phyloP scores from a whole-genome alignment of 179 eudicot genomes.

The Carnegiea gigantea region DNA sequence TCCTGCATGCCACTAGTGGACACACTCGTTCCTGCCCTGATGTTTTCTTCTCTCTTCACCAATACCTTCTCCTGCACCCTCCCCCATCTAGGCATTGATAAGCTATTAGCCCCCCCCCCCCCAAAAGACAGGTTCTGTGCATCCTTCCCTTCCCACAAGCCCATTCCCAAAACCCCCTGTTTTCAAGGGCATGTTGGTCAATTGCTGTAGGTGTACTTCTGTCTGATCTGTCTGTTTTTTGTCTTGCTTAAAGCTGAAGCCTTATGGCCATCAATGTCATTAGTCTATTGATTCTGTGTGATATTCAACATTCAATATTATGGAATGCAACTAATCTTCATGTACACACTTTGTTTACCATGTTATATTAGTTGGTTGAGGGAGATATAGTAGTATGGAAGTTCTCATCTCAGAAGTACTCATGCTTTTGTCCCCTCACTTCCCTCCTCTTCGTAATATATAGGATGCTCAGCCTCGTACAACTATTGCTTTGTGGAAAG shows the following conservation, averaged over 20 bases:
- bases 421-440: neutral
- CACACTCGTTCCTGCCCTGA: neutral
- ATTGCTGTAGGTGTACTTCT: neutral
- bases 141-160: too few species aligned
- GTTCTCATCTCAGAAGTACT: neutral
- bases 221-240: neutral
- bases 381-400: neutral
- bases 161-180: too few species aligned
- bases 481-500: conserved; percentile 78
- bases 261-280: neutral
- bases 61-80: neutral
- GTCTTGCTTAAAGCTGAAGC: neutral
- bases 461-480: conserved; percentile 93
- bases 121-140: too few species aligned
- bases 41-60: neutral
- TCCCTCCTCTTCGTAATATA: neutral
- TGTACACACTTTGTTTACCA: neutral
- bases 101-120: neutral
- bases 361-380: neutral
- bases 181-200: too few species aligned
- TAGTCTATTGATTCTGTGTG: neutral
- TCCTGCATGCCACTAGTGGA: neutral
- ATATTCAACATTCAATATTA: neutral
- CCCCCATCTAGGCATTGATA: too few species aligned
- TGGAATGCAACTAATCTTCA: neutral